Percentiles rank a stretch among this genome's conserved stretches.
Conservation (phyloP, 1,284 basidiomycete genomes). For the Bjerkandera adusta region DNA sequence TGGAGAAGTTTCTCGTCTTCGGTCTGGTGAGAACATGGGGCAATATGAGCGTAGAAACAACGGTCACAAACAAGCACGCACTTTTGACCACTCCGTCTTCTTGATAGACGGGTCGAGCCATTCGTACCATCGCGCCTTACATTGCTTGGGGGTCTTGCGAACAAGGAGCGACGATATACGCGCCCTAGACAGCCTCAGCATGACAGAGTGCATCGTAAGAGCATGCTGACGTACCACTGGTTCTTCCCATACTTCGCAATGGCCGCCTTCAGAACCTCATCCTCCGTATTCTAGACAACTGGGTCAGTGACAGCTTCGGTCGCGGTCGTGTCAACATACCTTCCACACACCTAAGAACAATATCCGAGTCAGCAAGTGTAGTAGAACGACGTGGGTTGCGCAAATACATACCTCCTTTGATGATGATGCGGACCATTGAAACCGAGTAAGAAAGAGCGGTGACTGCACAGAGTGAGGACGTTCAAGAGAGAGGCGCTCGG, state of each 20-base stretch:
- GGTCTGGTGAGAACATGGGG: conserved; percentile 33
- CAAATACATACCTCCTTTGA: conserved; percentile 77
- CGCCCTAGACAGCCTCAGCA: conserved; percentile 58
- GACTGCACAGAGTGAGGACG: background rate
- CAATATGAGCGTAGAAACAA: conserved; percentile 34
- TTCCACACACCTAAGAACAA: conserved; percentile 63
- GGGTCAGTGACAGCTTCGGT: conserved; percentile 13
- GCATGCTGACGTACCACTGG: conserved; percentile 63
- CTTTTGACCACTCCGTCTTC: conserved; percentile 99
- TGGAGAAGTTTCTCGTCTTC: conserved; percentile 99
- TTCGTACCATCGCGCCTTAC: conserved; percentile 99
- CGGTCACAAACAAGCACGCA: conserved; percentile 31
- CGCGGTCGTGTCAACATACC: conserved; percentile 35
- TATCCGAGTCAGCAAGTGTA: too few species aligned
- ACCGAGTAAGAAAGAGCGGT: background rate
- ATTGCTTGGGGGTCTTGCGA: conserved; percentile 99
- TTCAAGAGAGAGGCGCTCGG: too few species aligned
- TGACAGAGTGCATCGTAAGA: background rate
- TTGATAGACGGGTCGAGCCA: conserved; percentile 99
- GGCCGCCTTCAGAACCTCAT: conserved; percentile 95
- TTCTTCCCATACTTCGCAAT: conserved; percentile 98
- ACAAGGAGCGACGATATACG: conserved; percentile 98
- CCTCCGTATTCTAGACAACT: conserved; percentile 79
- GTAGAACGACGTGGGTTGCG: too few species aligned
- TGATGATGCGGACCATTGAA: conserved; percentile 84